Base-by-base conservation (phyloP, 2,329 filamentous ascomycete genomes). In the Xylariaceae sp. region DNA sequence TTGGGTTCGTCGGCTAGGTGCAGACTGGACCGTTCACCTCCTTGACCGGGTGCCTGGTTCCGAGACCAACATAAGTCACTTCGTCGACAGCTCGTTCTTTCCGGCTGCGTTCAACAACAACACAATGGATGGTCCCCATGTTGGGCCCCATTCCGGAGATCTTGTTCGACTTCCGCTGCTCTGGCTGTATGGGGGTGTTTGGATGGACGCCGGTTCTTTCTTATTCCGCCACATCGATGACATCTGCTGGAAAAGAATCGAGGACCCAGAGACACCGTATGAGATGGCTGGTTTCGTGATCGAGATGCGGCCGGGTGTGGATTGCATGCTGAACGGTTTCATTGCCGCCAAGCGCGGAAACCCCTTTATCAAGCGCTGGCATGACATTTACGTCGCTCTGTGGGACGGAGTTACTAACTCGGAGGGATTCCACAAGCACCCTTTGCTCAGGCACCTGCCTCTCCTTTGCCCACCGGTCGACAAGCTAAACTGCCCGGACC, bases 61-160 rank as follows among this genome's bases (percentile, higher is more conserved):
- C 1, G 65, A 67, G 14, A 75, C 71, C 23, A 69, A 75, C 52
- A 65, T 73, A 5, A 43, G 61, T 49, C 71, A 72, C 40, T 79
- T 70, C 54, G 58, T 77, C 3, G 58, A 72, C 6, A 49, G 65
- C 1, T 67, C 71, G 1, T 62, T 73, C 40, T 70, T 78, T 40
- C 72, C 79, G 0, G 71, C 75, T 14, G 64, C 74, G 0, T 77
- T 80, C 52, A 72, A 77, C 21, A 70, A 76, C 10, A 65, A 71
- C 29, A 75, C 70, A 0, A 81, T 81, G 75, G 70, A 73, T 12
- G 78, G 79, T 0, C 73, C 73, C 0, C 73, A 74, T 50, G 67
- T 71, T 1, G 78, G 75, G 1, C 72, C 71, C 1, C 80, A 83
- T 57, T 73, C 71, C 0, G 76, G 77, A 2, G 81, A 83, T 50